Base-by-base conservation (phyloP, 306 rosid genomes). In the Prosopis cineraria region DNA sequence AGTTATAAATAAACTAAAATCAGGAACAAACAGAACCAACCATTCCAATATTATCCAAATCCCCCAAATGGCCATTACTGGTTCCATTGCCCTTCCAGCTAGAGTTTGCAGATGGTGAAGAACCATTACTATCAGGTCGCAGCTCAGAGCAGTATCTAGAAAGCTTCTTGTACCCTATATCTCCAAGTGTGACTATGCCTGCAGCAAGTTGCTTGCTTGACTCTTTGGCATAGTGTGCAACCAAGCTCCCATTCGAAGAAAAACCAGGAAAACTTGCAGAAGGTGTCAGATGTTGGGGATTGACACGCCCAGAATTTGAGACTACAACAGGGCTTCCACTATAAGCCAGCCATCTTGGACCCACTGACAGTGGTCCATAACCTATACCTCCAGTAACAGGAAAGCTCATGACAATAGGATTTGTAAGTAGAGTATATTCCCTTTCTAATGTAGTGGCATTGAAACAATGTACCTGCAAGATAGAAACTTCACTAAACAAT, bases 301-400 rank as follows among this genome's bases (percentile, higher is more conserved):
- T 82, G 58, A 90, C 92, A 44, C 90, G 86, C 53, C 96, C 96
- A 0, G 89, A 78, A 85, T 77, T 80, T 20, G 89, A 85, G 25
- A 64, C 76, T 10, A 48, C 77, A 71, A 85, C 84, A 2, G 89
- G 91, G 73, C 88, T 84, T 74, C 96, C 96, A 72, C 96, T 93
- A 55, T 93, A 93, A 79, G 97, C 97, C 73, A 93, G 75, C 97
- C 96, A 93, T 84, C 97, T 88, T 30, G 93, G 82, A 50, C 97
- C 97, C 67, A 93, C 82, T 1, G 97, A 95, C 77, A 93, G 92
- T 58, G 97, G 93, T 62, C 97, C 97, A 80, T 84, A 87, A 33
- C 96, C 90, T 52, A 86, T 85, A 65, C 90, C 89, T 80, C 93
- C 92, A 50, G 84, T 85, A 70, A 88, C 83, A 77, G 86, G 90